Evolutionary conservation across 2,329 filamentous ascomycete genomes (phyloP), one percentile per base, ranked within the genome.

Genomic region (Sporothrix curviconia): DNA sequence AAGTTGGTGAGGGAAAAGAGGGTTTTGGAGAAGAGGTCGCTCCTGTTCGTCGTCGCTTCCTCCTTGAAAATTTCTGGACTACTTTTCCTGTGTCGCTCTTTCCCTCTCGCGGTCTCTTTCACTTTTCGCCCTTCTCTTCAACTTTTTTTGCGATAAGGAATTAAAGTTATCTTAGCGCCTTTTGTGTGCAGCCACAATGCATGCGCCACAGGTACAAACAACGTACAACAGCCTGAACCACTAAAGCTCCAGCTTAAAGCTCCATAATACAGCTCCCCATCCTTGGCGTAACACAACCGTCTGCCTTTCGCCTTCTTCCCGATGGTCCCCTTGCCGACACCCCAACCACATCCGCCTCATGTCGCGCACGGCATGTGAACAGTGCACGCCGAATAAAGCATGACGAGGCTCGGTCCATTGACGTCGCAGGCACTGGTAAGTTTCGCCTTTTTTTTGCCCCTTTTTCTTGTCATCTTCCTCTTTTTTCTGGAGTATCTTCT

Each of bases 371-470:
- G 37, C 34, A 54, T 51, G 56, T 22, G 40, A 47, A 46, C 11
- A 43, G 24, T 22, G 15, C 19, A 51, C 14, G 12, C 9, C 7
- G 4, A 39, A 12, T 47, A 3, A 22, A 70, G 44, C 49, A 83
- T 83, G 80, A 78, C 78, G 36, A 74, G 78, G 66, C 74, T 79
- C 55, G 80, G 78, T 25, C 80, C 81, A 12, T 66, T 84, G 61
- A 82, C 79, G 24, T 81, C 80, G 14, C 74, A 78, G 65, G 80
- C 80, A 25, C 66, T 84, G 67, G 80, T 83, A 69, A 65, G 76
- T 53, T 22, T 34, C 12, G 43, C 7, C 7, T 17, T 7, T 36
- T 17, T 19, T 4, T 34, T 9, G 12, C 19, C 22, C 7, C 30
- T n/a, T 4, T 19, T 25, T 36, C 14, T 15, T 17, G 22, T 42